phyloP scores from a whole-genome alignment of 2,329 filamentous ascomycete genomes.

The Arthrobotrys iridis region DNA sequence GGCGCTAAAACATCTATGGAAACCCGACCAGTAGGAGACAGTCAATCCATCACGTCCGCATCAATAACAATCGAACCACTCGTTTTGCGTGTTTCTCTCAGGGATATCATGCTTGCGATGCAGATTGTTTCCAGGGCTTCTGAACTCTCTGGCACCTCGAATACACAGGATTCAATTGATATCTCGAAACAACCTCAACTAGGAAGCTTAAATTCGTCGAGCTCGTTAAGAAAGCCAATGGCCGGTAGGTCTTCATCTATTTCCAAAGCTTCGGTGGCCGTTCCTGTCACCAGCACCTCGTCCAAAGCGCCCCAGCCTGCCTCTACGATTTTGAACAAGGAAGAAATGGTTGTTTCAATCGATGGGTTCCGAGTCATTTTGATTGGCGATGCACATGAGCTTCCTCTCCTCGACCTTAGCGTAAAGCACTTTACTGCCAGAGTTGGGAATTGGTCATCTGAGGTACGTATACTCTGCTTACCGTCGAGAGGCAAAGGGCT shows the following conservation, averaged over 20 bases:
- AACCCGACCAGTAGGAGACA: constrained; percentile 70
- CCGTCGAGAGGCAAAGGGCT: background rate
- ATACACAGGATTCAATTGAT: constrained; percentile 66
- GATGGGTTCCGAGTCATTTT: constrained; percentile 91
- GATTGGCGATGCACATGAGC: constrained; percentile 93
- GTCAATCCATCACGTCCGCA: constrained; percentile 76
- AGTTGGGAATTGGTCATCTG: constrained; percentile 84
- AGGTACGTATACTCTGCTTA: constrained; percentile 36
- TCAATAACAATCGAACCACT: constrained; percentile 89
- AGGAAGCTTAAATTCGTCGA: constrained; percentile 57
- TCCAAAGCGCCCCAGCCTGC: background rate
- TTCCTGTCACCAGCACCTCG: background rate
- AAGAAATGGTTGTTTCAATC: constrained; percentile 85
- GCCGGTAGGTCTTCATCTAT: constrained; percentile 60
- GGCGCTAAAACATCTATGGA: constrained; percentile 91
- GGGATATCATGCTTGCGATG: constrained; percentile 91
- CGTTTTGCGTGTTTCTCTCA: constrained; percentile 85
- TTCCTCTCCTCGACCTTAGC: constrained; percentile 92
- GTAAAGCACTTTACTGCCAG: constrained; percentile 87
- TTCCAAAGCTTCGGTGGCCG: constrained; percentile 61
- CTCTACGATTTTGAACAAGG: constrained; percentile 61
- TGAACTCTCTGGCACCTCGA: constrained; percentile 71
- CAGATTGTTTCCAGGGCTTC: constrained; percentile 92
- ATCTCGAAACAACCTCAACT: constrained; percentile 62
- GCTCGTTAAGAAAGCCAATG: constrained; percentile 38